phyloP scores from a whole-genome alignment of 257 asterid genomes.

The Ehretia macrophylla region DNA sequence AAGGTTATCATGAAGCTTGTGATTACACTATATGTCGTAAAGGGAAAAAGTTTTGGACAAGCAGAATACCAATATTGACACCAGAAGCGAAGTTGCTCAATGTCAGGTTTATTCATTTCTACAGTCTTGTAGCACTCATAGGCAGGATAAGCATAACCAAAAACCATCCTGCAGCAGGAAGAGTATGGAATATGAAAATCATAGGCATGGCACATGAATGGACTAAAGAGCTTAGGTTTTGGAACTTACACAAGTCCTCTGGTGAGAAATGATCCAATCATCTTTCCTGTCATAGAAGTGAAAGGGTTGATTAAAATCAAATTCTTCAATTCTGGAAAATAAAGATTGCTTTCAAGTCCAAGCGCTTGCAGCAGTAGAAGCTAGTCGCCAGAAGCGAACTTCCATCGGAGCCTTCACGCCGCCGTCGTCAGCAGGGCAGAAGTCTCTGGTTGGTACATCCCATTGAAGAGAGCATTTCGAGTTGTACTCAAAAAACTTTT shows the following conservation, averaged over 20 bases:
- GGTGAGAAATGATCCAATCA: slow-evolving; percentile 85
- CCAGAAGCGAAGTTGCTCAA: slow-evolving; percentile 90
- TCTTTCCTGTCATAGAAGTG: slow-evolving; percentile 49
- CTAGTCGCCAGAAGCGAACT: too few relatives aligned
- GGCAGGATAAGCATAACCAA: slow-evolving; percentile 95
- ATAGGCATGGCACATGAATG: neutral
- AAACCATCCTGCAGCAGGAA: slow-evolving; percentile 55
- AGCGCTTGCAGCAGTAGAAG: too few relatives aligned
- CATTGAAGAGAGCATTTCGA: too few relatives aligned
- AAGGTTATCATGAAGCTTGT: neutral
- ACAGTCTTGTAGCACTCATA: slow-evolving; percentile 83
- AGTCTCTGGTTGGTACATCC: too few relatives aligned
- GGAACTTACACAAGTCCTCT: slow-evolving; percentile 70
- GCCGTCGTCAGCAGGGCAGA: too few relatives aligned
- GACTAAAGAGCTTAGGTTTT: slow-evolving; percentile 1
- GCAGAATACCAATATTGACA: slow-evolving; percentile 81
- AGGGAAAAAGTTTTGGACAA: slow-evolving; percentile 1
- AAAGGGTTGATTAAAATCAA: neutral
- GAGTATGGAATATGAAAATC: slow-evolving; percentile 15
- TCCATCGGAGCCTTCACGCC: too few relatives aligned
- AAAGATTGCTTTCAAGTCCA: too few relatives aligned
- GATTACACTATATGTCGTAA: neutral
- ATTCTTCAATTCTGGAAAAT: neutral
- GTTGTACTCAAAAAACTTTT: too few relatives aligned
- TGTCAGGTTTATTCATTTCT: slow-evolving; percentile 87